Evolutionary conservation across 1,139 yeast species (phyloP).

Genomic region (Lodderomyces margitis): DNA sequence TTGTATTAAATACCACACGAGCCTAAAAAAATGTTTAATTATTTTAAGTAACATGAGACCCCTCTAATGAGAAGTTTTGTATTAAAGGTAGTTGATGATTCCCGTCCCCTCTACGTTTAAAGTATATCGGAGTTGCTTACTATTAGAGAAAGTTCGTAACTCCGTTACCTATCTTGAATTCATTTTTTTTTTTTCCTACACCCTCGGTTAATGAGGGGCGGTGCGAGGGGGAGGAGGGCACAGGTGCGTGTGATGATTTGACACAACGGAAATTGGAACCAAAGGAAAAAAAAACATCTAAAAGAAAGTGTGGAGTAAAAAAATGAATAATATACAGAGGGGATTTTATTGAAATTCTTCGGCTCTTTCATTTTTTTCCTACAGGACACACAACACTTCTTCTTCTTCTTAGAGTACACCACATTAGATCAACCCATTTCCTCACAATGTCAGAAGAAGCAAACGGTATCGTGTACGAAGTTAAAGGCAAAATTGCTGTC

Average conservation of each 20-base stretch:
- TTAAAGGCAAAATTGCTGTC: conserved; percentile 54
- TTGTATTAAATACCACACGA: no score
- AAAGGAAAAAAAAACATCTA: neutral
- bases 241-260: no score
- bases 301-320: conserved; percentile 1
- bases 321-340: no score
- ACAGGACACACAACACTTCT: neutral
- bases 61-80: no score
- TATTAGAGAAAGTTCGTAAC: no score
- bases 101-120: no score
- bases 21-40: no score
- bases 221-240: neutral
- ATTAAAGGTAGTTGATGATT: no score
- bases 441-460: conserved; percentile 18
- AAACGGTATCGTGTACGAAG: conserved; percentile 48
- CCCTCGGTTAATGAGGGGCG: neutral
- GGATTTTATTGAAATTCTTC: neutral
- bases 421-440: neutral
- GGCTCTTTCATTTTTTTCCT: neutral
- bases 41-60: no score
- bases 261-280: neutral
- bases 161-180: neutral
- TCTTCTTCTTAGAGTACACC: no score
- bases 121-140: no score
- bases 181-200: neutral